Evolutionary conservation across 768 basidiomycete genomes (phyloP), one percentile per base, ranked within the genome.

Genomic region (Coprinopsis sp.): DNA sequence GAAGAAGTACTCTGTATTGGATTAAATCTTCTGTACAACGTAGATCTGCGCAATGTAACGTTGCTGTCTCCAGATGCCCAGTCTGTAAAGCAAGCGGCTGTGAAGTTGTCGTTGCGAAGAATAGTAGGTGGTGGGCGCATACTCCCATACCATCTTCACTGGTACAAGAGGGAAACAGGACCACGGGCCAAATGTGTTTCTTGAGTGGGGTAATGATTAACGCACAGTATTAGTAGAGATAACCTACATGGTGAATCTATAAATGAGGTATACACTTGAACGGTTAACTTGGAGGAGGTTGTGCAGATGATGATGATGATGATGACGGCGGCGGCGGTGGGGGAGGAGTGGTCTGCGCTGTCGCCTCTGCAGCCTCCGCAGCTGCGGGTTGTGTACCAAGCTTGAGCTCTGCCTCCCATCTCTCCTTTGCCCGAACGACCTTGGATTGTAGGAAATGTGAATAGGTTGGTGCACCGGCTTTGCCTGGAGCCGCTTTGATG

Each of bases 361-460:
- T n/a, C n/a, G n/a, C n/a, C n/a, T n/a, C n/a, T n/a, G n/a, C n/a
- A n/a, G n/a, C n/a, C n/a, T n/a, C 46, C 24, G 55, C 37, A 29
- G 54, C 45, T 31, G 47, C 50, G 24, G 52, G 23, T 41, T 60
- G 51, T 16, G 61, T 31, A 22, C 56, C 34, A 33, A 53, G 47
- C 46, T 73, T 67, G 22, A 62, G 49, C 73, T 99, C 95, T 0
- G 94, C 94, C 62, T 96, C 88, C 77, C 98, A 83, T 68, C 96
- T 82, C 68, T 97, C 93, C 45, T 83, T 78, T 16, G 96, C 95
- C 33, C 96, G 82, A 36, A 91, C 80, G n/a, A 99, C 91, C 68
- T 99, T 99, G 25, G 91, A 94, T 62, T 95, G 94, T 11, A 98
- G 74, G 66, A 98, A 98, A 65, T 93, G 90, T 28, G 91, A 93